Evolutionary conservation across 768 basidiomycete genomes (phyloP).

Genomic region (Daedaleopsis nitida): DNA sequence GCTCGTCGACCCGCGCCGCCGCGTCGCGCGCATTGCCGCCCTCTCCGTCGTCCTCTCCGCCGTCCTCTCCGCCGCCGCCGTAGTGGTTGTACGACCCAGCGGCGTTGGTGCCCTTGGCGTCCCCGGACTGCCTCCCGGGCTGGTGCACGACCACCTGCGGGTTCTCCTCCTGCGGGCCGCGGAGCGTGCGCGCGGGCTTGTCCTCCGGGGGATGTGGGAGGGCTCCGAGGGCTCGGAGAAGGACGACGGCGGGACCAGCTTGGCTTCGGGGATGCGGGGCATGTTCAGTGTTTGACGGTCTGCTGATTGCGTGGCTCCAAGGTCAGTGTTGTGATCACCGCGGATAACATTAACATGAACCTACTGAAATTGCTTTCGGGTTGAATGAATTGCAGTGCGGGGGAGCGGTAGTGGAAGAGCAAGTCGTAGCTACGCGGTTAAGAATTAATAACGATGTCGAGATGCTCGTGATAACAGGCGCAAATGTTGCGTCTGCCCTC

Average conservation of each 20-base stretch:
- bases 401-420: too few species aligned
- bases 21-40: constrained; percentile 1
- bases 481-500: too few species aligned
- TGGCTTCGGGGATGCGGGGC: constrained; percentile 8
- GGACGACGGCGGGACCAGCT: constrained; percentile 23
- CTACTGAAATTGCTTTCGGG: too few species aligned
- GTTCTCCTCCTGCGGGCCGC: constrained; percentile 34
- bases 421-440: too few species aligned
- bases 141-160: constrained; percentile 31
- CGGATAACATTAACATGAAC: too few species aligned
- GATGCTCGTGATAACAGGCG: too few species aligned
- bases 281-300: neutral
- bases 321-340: too few species aligned
- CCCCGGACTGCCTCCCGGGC: constrained; percentile 15
- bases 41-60: neutral
- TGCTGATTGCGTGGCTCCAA: too few species aligned
- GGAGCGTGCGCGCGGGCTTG: constrained; percentile 28
- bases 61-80: neutral
- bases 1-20: constrained; percentile 1
- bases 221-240: constrained; percentile 34
- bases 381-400: neutral
- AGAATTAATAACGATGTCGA: neutral
- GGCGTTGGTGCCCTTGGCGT: neutral
- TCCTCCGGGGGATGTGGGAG: constrained; percentile 28
- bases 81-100: neutral